phyloP scores from a whole-genome alignment of 805 yeast genomes.

The Brettanomyces naardenensis region DNA sequence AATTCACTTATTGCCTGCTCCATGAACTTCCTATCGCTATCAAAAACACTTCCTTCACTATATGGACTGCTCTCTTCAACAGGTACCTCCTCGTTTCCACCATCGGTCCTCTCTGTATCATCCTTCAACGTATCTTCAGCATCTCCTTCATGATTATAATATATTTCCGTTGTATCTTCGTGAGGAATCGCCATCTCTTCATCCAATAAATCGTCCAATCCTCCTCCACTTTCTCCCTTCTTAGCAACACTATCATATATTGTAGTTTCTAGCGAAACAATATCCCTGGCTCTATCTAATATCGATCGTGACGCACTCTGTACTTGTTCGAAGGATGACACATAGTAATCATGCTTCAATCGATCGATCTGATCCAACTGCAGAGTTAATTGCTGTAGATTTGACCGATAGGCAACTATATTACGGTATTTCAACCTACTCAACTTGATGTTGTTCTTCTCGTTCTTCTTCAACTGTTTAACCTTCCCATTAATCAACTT shows the following conservation, averaged over 20 bases:
- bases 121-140: too few species aligned
- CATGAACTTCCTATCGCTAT: constrained; percentile 2
- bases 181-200: neutral
- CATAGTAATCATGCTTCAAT: constrained; percentile 67
- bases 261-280: constrained; percentile 74
- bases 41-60: neutral
- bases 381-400: constrained; percentile 56
- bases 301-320: constrained; percentile 53
- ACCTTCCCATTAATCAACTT: constrained; percentile 45
- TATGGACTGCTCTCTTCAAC: too few species aligned
- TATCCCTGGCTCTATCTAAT: constrained; percentile 48
- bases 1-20: constrained; percentile 1
- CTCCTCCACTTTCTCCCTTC: constrained; percentile 86
- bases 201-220: constrained; percentile 47
- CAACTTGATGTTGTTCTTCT: constrained; percentile 49
- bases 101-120: too few species aligned
- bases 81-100: too few species aligned
- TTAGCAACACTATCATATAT: constrained; percentile 73
- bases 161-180: too few species aligned
- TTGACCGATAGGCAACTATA: constrained; percentile 57
- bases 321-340: constrained; percentile 51
- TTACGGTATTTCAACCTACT: constrained; percentile 57
- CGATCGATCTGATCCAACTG: constrained; percentile 76
- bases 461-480: constrained; percentile 46
- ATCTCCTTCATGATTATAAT: too few species aligned